Conservation (phyloP, 495 filamentous ascomycete species). For the Penicillium goetzii region DNA sequence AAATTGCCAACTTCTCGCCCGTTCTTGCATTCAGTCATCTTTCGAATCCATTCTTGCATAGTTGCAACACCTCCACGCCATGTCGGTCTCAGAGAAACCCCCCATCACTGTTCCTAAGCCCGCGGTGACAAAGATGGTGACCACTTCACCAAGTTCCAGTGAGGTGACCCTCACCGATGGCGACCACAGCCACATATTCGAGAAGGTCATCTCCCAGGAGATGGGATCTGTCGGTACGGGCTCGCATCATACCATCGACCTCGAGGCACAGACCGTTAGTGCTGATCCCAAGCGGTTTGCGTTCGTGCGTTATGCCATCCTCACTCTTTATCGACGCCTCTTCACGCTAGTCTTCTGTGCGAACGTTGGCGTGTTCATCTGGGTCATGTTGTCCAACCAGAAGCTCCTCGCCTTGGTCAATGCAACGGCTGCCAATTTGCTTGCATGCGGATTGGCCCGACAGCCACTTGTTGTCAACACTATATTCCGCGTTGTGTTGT, state of each 20-base stretch:
- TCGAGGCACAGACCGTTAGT: slow-evolving; percentile 43
- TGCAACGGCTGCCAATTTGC: slow-evolving; percentile 56
- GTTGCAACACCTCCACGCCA: slow-evolving; percentile 20
- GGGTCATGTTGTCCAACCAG: slow-evolving; percentile 40
- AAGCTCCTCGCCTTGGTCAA: slow-evolving; percentile 48
- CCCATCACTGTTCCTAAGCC: slow-evolving; percentile 31
- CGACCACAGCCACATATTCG: slow-evolving; percentile 1
- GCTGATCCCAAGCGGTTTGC: slow-evolving; percentile 36
- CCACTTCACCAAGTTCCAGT: slow-evolving; percentile 23
- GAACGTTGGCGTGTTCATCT: slow-evolving; percentile 56
- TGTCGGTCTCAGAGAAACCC: slow-evolving; percentile 35
- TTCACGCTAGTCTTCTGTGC: slow-evolving; percentile 56
- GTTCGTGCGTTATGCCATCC: slow-evolving; percentile 41
- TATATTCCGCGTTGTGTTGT: slow-evolving; percentile 63
- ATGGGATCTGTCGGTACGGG: slow-evolving; percentile 15
- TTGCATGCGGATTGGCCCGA: slow-evolving; percentile 63
- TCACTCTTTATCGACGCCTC: slow-evolving; percentile 55
- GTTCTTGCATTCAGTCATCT: slow-evolving; percentile 23
- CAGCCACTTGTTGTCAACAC: slow-evolving; percentile 77
- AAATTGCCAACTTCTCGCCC: slow-evolving; percentile 21
- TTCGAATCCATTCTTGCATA: slow-evolving; percentile 22
- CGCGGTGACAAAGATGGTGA: slow-evolving; percentile 16
- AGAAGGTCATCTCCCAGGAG: slow-evolving; percentile 37
- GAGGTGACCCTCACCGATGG: slow-evolving; percentile 34
- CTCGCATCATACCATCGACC: slow-evolving; percentile 28